Evolutionary conservation across 2,329 filamentous ascomycete species (phyloP).

Genomic region (Diaporthe eres): DNA sequence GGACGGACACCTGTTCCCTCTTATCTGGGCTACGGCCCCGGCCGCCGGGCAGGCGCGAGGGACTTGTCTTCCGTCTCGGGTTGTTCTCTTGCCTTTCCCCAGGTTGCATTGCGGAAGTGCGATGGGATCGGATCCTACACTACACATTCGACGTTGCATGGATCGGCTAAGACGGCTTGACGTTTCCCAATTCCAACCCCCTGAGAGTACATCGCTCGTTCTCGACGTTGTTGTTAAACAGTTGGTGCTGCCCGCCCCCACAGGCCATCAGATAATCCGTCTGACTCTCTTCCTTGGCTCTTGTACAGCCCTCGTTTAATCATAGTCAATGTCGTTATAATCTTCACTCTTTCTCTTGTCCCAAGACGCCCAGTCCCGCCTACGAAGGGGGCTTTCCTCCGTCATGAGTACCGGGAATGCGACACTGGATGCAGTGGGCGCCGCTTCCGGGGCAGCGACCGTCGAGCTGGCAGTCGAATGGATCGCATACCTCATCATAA

Average conservation of each 20-base stretch:
- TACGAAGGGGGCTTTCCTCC: not conserved
- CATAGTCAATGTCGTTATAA: constrained; percentile 14
- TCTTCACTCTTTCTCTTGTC: not conserved
- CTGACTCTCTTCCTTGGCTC: not conserved
- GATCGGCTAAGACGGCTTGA: constrained; percentile 10
- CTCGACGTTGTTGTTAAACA: constrained; percentile 10
- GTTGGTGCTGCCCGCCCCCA: not conserved
- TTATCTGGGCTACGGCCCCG: constrained; percentile 6
- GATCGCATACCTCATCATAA: constrained; percentile 46
- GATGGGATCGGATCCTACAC: constrained; percentile 4
- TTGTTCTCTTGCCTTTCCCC: not conserved
- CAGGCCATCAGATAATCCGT: not conserved
- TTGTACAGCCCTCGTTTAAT: not conserved
- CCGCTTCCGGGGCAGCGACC: constrained; percentile 33
- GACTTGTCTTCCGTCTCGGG: not conserved
- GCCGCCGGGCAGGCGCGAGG: not conserved
- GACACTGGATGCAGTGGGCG: constrained; percentile 35
- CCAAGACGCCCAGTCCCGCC: not conserved
- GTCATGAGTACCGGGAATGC: constrained; percentile 38
- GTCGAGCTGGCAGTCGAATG: constrained; percentile 29
- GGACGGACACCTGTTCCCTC: constrained; percentile 17
- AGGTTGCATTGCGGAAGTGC: constrained; percentile 12
- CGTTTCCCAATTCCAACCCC: not conserved
- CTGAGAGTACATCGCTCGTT: not conserved
- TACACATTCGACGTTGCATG: constrained; percentile 8